A percentile compares a stretch with the other conserved stretches of the same genome.
These are phyloP conservation scores for Microthlaspi erraticum DNA, from an alignment of 345 rosid genomes.

Conservation along the genomic window DNA sequence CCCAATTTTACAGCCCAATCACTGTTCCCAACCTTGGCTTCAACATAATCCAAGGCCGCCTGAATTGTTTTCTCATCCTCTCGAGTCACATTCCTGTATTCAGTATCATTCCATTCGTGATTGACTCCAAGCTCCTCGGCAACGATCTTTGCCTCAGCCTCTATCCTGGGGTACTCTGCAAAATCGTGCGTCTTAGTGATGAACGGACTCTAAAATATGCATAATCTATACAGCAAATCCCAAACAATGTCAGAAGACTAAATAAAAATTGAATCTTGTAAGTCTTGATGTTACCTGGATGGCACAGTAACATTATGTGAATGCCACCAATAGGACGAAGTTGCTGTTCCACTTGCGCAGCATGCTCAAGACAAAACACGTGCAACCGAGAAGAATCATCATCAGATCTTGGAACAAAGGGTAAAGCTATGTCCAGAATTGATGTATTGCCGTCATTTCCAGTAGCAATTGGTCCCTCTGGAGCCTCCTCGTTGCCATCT, in stretches of 20 bases:
- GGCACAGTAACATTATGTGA: conserved; percentile 78
- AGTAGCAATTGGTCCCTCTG: conserved; percentile 22
- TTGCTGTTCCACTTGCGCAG: conserved; percentile 85
- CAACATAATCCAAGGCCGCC: conserved; percentile 75
- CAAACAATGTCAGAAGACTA: not conserved
- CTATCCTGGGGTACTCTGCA: conserved; percentile 91
- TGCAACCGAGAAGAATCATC: conserved; percentile 86
- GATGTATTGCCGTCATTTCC: conserved; percentile 42
- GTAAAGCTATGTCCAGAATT: conserved; percentile 40
- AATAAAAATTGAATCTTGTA: conserved; percentile 5
- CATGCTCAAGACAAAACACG: conserved; percentile 97
- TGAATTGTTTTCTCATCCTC: conserved; percentile 77
- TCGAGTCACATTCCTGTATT: conserved; percentile 62
- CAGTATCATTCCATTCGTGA: conserved; percentile 60
- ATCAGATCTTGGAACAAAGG: conserved; percentile 56
- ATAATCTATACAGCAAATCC: conserved; percentile 3
- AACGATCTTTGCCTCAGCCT: conserved; percentile 75
- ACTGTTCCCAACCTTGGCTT: conserved; percentile 77
- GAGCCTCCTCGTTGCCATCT: conserved; percentile 43
- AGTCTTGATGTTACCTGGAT: conserved; percentile 63
- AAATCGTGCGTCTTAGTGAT: conserved; percentile 3
- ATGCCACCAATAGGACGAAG: conserved; percentile 83
- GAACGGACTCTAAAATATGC: conserved; percentile 21
- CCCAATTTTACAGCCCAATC: conserved; percentile 97
- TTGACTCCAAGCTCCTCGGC: conserved; percentile 76